Evolutionary conservation across 2,329 filamentous ascomycete species (phyloP).

Genomic region (Alternaria novae-zelandiae): DNA sequence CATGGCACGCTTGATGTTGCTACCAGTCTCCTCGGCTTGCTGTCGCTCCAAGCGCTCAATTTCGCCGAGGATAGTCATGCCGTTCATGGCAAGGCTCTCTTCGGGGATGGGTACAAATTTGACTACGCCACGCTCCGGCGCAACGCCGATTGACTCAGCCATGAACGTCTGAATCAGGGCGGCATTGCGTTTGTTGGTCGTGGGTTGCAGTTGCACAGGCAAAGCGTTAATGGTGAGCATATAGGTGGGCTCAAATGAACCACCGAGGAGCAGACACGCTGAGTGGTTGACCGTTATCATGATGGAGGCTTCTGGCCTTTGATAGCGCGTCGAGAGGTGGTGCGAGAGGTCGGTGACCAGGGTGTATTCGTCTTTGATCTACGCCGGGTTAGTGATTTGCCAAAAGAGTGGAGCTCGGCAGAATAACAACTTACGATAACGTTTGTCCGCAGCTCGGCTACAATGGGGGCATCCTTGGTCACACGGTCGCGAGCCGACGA

Average conservation of each 20-base stretch:
- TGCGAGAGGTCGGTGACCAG: conserved; percentile 77
- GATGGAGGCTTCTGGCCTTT: conserved; percentile 74
- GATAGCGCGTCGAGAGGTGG: conserved; percentile 76
- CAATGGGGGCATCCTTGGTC: conserved; percentile 54
- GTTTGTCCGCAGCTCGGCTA: conserved; percentile 58
- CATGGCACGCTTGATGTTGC: conserved; percentile 51
- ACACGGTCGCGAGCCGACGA: conserved; percentile 51
- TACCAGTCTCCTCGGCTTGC: conserved; percentile 50
- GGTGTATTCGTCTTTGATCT: conserved; percentile 77
- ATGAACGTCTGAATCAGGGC: conserved; percentile 79
- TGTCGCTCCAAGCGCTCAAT: conserved; percentile 65
- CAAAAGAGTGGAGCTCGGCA: conserved; percentile 12
- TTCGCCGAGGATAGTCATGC: conserved; percentile 72
- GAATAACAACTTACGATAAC: conserved; percentile 54
- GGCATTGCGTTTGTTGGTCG: conserved; percentile 82
- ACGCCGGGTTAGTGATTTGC: conserved; percentile 27
- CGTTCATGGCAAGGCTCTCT: conserved; percentile 73
- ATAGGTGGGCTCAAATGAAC: conserved; percentile 80
- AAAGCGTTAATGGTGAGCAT: conserved; percentile 76
- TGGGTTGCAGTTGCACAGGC: conserved; percentile 70
- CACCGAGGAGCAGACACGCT: conserved; percentile 75
- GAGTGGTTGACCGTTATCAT: conserved; percentile 79
- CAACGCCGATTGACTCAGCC: conserved; percentile 71
- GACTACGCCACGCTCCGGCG: conserved; percentile 71
- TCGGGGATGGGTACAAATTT: conserved; percentile 74